phyloP scores from a whole-genome alignment of 2,329 filamentous ascomycete species.

The Fusarium sp. region DNA sequence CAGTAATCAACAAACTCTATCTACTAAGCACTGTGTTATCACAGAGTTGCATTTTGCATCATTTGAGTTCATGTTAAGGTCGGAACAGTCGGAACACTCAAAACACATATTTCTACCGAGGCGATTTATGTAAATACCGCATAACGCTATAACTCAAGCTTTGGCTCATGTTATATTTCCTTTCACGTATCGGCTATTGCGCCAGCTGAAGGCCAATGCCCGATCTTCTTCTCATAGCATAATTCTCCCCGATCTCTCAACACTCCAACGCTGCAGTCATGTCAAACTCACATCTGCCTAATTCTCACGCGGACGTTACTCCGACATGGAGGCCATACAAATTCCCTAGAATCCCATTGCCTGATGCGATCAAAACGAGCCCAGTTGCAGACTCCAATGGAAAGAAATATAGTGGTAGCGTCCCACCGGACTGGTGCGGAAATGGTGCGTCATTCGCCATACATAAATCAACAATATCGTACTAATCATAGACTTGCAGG shows the following conservation, averaged over 20 bases:
- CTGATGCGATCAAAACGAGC: neutral
- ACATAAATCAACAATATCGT: rapidly evolving
- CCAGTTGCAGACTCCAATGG: neutral
- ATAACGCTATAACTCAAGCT: too few species aligned
- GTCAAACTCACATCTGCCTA: neutral
- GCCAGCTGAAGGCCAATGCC: rapidly evolving
- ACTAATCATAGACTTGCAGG: neutral
- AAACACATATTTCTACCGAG: neutral
- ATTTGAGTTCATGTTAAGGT: neutral
- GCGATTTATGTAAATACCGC: neutral
- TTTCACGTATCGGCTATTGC: too few species aligned
- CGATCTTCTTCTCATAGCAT: neutral
- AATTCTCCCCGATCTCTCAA: neutral
- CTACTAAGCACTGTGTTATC: too few species aligned
- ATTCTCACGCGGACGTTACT: neutral
- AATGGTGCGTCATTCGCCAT: neutral
- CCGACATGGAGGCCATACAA: neutral
- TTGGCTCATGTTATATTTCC: too few species aligned
- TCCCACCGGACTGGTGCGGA: neutral
- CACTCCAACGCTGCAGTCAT: neutral
- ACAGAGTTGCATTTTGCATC: neutral
- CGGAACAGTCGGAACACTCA: neutral
- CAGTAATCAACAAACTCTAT: neutral
- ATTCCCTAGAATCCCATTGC: neutral
- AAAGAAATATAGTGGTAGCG: neutral